Evolutionary conservation across 2,329 filamentous ascomycete genomes (phyloP).

Genomic region (Epichloe festucae): DNA sequence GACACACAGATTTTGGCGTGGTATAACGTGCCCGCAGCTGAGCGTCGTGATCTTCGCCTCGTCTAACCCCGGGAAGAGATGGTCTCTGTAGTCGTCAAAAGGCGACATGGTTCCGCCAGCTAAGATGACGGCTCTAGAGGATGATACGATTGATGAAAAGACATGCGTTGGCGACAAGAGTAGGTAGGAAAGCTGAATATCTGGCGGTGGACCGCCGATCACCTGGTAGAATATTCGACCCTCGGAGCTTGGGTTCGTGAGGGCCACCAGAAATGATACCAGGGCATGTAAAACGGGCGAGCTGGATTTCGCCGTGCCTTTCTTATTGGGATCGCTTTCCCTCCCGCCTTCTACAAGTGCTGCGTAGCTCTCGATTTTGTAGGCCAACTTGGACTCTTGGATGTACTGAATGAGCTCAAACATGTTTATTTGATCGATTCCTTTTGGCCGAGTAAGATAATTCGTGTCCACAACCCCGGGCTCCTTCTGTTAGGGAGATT

Average conservation of each 20-base stretch:
- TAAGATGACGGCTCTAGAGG: constrained; percentile 75
- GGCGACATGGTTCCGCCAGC: constrained; percentile 97
- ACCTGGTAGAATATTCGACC: constrained; percentile 54
- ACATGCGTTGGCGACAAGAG: constrained; percentile 84
- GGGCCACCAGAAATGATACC: constrained; percentile 55
- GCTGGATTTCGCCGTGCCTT: constrained; percentile 11
- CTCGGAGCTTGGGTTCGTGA: constrained; percentile 74
- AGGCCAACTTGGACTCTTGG: constrained; percentile 80
- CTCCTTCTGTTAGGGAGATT: constrained; percentile 16
- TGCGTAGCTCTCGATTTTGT: constrained; percentile 87
- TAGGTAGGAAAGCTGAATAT: constrained; percentile 65
- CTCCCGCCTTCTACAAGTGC: constrained; percentile 39
- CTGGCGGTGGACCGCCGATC: constrained; percentile 19
- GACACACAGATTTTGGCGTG: constrained; percentile 65
- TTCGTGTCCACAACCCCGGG: constrained; percentile 61
- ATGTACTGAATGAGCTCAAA: constrained; percentile 81
- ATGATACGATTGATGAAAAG: constrained; percentile 75
- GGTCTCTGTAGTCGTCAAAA: constrained; percentile 76
- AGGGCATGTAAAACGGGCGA: constrained; percentile 43
- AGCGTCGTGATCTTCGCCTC: constrained; percentile 57
- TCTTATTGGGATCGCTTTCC: constrained; percentile 20
- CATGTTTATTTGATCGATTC: constrained; percentile 89
- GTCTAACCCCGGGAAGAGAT: constrained; percentile 68
- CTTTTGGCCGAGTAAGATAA: constrained; percentile 66
- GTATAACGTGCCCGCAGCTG: constrained; percentile 92